Conservation (phyloP, 495 filamentous ascomycete genomes). For the Hypoxylon perforatum region DNA sequence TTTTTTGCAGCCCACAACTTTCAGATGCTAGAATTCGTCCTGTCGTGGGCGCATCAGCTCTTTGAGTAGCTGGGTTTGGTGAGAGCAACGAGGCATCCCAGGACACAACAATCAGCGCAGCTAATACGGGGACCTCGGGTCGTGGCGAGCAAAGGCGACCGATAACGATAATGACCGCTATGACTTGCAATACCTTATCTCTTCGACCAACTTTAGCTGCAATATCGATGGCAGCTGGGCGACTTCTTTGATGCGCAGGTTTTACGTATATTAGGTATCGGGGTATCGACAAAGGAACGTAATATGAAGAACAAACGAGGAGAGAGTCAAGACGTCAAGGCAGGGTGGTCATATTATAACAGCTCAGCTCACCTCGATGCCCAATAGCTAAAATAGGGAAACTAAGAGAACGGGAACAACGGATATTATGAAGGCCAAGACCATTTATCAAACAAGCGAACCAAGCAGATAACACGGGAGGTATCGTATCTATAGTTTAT, state of each 20-base stretch:
- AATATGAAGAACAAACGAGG: constrained; percentile 1
- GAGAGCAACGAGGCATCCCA: constrained; percentile 45
- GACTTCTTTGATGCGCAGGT: not conserved
- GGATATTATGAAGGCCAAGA: constrained; percentile 42
- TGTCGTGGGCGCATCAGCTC: constrained; percentile 40
- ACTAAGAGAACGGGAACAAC: constrained; percentile 21
- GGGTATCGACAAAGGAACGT: constrained; percentile 13
- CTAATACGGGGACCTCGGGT: constrained; percentile 20
- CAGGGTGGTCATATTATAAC: constrained; percentile 24
- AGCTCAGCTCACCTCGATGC: constrained; percentile 23
- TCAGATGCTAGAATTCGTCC: constrained; percentile 18
- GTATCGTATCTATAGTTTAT: constrained; percentile 24
- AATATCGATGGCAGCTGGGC: too few relatives aligned
- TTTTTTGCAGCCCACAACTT: constrained; percentile 32
- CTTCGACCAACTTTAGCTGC: not conserved
- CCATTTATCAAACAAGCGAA: constrained; percentile 29
- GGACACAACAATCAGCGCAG: constrained; percentile 17
- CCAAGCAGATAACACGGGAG: constrained; percentile 31
- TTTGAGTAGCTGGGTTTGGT: constrained; percentile 42
- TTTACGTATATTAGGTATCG: not conserved
- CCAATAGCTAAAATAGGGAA: constrained; percentile 7
- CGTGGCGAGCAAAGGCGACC: not conserved
- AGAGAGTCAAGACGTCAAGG: constrained; percentile 13
- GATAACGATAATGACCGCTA: constrained; percentile 21
- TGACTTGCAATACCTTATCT: constrained; percentile 3